These are phyloP conservation scores for Thraustochytrium aureum DNA, from an alignment of 352 stramenopile genomes.

Conservation along the genomic window DNA sequence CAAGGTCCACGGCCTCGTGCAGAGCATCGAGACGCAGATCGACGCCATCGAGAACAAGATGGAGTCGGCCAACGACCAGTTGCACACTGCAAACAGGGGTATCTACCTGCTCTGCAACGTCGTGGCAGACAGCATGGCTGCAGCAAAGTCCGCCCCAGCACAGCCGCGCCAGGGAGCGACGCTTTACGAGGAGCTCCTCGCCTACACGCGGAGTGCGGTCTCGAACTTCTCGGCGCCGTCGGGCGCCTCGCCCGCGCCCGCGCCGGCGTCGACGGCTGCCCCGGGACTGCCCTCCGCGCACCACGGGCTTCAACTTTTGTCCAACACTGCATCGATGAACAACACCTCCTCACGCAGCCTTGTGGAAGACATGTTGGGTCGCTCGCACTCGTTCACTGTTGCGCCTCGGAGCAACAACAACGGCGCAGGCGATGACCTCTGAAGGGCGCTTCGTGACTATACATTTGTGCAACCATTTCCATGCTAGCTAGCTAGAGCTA, in stretches of 20 bases:
- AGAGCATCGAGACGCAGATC: slow-evolving; percentile 55
- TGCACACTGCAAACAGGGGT: slow-evolving; percentile 33
- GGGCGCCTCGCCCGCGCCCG: too few species aligned
- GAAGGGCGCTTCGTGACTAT: too few species aligned
- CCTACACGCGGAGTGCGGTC: slow-evolving; percentile 43
- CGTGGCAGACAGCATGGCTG: slow-evolving; percentile 46
- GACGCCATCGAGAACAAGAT: slow-evolving; percentile 36
- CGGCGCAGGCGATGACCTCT: too few species aligned
- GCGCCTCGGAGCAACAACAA: not conserved
- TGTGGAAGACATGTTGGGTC: not conserved
- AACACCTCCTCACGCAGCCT: not conserved
- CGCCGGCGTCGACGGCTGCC: too few species aligned
- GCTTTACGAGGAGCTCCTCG: slow-evolving; percentile 42
- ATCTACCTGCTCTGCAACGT: slow-evolving; percentile 54
- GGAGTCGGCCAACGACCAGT: slow-evolving; percentile 28
- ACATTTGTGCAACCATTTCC: too few species aligned
- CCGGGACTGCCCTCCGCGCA: too few species aligned
- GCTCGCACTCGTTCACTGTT: not conserved
- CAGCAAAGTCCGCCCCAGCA: not conserved
- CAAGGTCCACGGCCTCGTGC: slow-evolving; percentile 29
- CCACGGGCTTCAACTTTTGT: too few species aligned
- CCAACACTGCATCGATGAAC: not conserved
- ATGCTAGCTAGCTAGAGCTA: too few species aligned
- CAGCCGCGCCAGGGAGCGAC: not conserved
- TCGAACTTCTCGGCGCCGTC: too few species aligned